phyloP scores from a whole-genome alignment of 2,329 filamentous ascomycete species.

The Fusarium acutatum region DNA sequence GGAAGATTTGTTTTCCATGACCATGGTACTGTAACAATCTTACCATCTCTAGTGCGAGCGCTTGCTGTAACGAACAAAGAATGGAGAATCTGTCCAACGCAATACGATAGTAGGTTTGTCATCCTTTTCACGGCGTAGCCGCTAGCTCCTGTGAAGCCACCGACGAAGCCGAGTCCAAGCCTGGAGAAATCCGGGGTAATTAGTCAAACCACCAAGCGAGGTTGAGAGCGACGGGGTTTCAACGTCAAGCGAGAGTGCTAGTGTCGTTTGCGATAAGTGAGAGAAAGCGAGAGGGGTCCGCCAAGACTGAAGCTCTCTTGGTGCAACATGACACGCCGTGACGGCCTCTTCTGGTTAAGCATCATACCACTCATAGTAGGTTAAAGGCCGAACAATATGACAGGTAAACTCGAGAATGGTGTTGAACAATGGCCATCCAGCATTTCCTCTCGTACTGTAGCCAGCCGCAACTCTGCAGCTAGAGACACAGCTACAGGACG shows the following conservation, averaged over 20 bases:
- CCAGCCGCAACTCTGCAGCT: not conserved
- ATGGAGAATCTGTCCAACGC: not conserved
- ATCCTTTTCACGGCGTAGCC: constrained; percentile 12
- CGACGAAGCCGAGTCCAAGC: constrained; percentile 10
- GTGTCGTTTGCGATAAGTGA: not conserved
- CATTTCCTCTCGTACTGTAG: not conserved
- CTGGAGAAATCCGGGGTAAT: constrained; percentile 32
- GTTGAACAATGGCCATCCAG: constrained; percentile 6
- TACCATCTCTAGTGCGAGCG: not conserved
- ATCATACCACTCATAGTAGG: not conserved
- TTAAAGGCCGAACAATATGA: constrained; percentile 11
- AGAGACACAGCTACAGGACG: constrained; percentile 7
- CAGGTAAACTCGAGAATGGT: constrained; percentile 18
- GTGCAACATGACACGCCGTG: constrained; percentile 20
- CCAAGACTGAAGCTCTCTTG: constrained; percentile 2
- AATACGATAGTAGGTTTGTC: not conserved
- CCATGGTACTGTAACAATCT: constrained; percentile 21
- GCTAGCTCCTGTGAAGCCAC: constrained; percentile 16
- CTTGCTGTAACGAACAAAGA: not conserved
- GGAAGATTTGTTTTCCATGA: constrained; percentile 10
- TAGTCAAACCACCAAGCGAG: constrained; percentile 2
- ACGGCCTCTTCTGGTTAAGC: constrained; percentile 2
- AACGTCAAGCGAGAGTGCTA: not conserved
- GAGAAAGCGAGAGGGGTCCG: constrained; percentile 1
- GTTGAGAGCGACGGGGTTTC: not conserved